Evolutionary conservation across 495 filamentous ascomycete species (phyloP), one percentile per base, ranked within the genome.

Genomic region (Daldinia childiae): DNA sequence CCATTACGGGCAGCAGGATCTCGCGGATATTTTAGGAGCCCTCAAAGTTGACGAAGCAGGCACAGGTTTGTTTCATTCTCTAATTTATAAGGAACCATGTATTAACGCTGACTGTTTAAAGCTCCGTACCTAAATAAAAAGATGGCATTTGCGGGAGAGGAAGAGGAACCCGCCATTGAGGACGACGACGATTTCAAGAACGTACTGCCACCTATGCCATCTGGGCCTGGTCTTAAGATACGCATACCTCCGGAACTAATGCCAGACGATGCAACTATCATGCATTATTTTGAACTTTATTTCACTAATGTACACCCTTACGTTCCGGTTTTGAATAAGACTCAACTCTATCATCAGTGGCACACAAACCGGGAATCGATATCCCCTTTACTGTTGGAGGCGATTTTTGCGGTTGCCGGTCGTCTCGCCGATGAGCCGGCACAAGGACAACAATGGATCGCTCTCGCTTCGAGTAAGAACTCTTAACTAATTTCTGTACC

Each of bases 291-390:
- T 79, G 90, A 95, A 41, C 91, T 97, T 45, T 99, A 93, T 74
- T 99, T 99, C 74, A 83, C 85, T 58, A 89, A 97, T 71, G 92
- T 98, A 36, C 95, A 99, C 71, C 95, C 96, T 7, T 99, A 98
- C 75, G 90, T 97, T n/a, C 95, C 95, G 0, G 93, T 99, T 1
- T 80, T 98, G 62, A 95, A 97, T 78, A 90, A 93, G 73, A 79
- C 87, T 15, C 87, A 91, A 57, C 89, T 99, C 60, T 97, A 95
- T 76, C 90, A 92, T 15, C 94, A 97, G 82, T 99, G 96, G 96
- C 89, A 92, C 62, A 90, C 90, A 45, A 91, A 95, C 69, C 88
- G 93, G 59, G 88, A 90, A 34, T 90, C 92, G 1, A 94, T 99
- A 7, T 98, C 95, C 0, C 96, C 95, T 14, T 84, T 99, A 57